Evolutionary conservation across 225 moss, liverwort and hornwort genomes (phyloP).

Genomic region (Antitrichia curtipendula): DNA sequence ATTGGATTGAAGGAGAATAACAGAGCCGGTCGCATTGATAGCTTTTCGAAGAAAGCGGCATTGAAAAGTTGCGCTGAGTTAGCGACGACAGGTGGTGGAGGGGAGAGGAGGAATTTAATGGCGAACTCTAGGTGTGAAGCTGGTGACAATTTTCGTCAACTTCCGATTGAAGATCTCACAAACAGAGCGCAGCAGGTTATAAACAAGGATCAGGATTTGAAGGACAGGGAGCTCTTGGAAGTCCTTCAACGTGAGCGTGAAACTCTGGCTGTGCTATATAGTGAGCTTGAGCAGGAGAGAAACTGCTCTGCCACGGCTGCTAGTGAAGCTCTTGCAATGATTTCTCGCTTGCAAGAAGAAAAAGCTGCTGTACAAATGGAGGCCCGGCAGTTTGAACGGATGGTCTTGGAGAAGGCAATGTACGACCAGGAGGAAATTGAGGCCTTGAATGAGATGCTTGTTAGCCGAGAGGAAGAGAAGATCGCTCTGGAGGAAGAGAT

Average conservation of each 20-base stretch:
- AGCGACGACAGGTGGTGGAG: background rate
- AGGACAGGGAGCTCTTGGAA: conserved; percentile 26
- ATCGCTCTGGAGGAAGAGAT: conserved; percentile 38
- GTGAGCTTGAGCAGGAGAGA: conserved; percentile 44
- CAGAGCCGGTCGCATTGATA: background rate
- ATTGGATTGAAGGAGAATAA: background rate
- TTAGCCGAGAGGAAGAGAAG: conserved; percentile 41
- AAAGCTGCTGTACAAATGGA: conserved; percentile 49
- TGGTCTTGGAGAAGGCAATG: conserved; percentile 43
- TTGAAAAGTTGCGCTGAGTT: background rate
- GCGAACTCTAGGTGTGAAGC: background rate
- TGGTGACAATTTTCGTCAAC: background rate
- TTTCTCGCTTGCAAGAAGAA: conserved; percentile 50
- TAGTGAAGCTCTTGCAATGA: conserved; percentile 54
- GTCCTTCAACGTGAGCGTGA: conserved; percentile 26
- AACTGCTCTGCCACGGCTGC: conserved; percentile 36
- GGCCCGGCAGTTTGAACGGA: conserved; percentile 45
- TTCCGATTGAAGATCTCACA: background rate
- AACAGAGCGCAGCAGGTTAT: conserved; percentile 1
- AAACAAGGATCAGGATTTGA: conserved; percentile 19
- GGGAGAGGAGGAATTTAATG: background rate
- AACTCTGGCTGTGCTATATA: conserved; percentile 11
- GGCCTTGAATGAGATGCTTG: conserved; percentile 29
- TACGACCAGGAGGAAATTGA: conserved; percentile 41
- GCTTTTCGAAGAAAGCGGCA: background rate